Evolutionary conservation across 2,329 filamentous ascomycete genomes (phyloP).

Genomic region (Blumeria graminis): DNA sequence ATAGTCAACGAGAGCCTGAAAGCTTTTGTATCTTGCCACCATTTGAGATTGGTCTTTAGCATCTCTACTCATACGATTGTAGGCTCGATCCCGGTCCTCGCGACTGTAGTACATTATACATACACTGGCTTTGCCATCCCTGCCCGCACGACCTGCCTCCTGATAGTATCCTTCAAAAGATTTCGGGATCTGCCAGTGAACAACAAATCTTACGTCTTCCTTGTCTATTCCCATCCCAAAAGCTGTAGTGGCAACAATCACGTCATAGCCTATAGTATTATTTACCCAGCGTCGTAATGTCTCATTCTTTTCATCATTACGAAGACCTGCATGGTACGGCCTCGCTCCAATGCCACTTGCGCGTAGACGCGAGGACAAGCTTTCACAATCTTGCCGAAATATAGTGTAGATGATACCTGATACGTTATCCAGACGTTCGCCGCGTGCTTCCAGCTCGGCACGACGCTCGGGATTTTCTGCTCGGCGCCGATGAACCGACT

Average conservation of each 20-base stretch:
- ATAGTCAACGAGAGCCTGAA: conserved; percentile 48
- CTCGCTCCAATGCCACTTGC: conserved; percentile 47
- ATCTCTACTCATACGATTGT: conserved; percentile 26
- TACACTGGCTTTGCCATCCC: conserved; percentile 66
- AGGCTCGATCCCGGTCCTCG: conserved; percentile 59
- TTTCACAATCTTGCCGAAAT: conserved; percentile 51
- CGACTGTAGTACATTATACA: conserved; percentile 83
- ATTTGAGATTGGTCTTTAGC: conserved; percentile 19
- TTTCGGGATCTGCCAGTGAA: conserved; percentile 84
- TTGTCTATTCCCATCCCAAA: conserved; percentile 99
- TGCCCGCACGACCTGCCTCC: conserved; percentile 74
- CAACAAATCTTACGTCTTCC: conserved; percentile 77
- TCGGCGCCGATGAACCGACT: conserved; percentile 45
- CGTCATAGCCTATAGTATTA: conserved; percentile 54
- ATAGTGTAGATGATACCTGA: conserved; percentile 63
- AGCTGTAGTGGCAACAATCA: conserved; percentile 85
- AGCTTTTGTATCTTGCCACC: conserved; percentile 32
- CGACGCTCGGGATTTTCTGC: conserved; percentile 28
- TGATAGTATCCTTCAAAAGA: conserved; percentile 94
- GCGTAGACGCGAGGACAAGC: conserved; percentile 38
- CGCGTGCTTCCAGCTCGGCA: conserved; percentile 28
- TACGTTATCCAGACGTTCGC: conserved; percentile 36
- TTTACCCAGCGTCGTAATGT: conserved; percentile 48
- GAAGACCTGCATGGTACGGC: conserved; percentile 47
- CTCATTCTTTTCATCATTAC: conserved; percentile 43